Conservation (phyloP, 257 asterid species). For the Mitragyna speciosa region DNA sequence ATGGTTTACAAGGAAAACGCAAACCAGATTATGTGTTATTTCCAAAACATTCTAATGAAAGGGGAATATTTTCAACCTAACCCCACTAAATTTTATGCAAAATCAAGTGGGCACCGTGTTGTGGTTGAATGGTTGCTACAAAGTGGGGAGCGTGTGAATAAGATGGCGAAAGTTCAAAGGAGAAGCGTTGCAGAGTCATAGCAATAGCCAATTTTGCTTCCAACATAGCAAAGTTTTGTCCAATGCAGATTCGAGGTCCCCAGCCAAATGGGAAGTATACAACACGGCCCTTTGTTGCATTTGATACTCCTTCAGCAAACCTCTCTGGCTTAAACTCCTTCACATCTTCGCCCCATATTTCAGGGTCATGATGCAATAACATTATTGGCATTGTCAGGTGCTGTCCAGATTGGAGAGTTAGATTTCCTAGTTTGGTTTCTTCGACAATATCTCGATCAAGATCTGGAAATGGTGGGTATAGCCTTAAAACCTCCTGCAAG, state of each 20-base stretch:
- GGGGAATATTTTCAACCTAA: no score
- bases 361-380: conserved; percentile 36
- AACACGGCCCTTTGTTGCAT: conserved; percentile 35
- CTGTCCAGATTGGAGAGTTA: conserved; percentile 43
- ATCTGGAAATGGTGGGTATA: conserved; percentile 41
- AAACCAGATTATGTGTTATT: no score
- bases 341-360: conserved; percentile 58
- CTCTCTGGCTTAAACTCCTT: conserved; percentile 57
- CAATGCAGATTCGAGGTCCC: conserved; percentile 60
- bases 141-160: conserved; percentile 50
- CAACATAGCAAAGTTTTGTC: conserved; percentile 50
- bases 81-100: background rate
- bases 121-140: conserved; percentile 36
- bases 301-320: conserved; percentile 41
- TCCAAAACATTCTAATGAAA: no score
- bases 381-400: conserved; percentile 32
- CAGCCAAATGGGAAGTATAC: conserved; percentile 43
- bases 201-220: conserved; percentile 56
- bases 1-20: no score
- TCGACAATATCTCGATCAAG: conserved; percentile 15
- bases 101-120: conserved; percentile 45
- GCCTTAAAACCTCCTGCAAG: conserved; percentile 51
- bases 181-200: conserved; percentile 39
- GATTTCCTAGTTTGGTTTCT: conserved; percentile 35
- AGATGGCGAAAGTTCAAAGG: conserved; percentile 47